These are phyloP conservation scores for Taphrina deformans DNA, from an alignment of 1,139 yeast species.

Conservation along the genomic window DNA sequence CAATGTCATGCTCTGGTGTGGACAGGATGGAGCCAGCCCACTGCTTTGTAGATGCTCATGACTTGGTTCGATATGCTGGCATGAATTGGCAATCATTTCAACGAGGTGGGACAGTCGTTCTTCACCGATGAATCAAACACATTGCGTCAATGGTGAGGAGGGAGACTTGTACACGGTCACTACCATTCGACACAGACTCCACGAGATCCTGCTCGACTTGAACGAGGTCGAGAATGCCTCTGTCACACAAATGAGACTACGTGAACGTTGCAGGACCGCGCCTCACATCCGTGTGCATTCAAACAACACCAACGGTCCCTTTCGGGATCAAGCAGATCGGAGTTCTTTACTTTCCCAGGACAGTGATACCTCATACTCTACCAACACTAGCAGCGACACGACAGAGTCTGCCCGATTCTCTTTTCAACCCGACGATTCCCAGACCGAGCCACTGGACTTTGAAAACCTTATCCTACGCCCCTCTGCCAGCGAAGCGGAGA, in stretches of 20 bases:
- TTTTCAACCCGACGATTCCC: background rate
- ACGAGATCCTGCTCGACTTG: background rate
- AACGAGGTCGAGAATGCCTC: background rate
- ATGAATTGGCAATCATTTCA: too few species aligned
- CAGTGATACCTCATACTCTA: background rate
- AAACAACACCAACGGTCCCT: background rate
- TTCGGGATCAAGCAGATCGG: background rate
- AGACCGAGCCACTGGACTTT: background rate
- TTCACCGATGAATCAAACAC: too few species aligned
- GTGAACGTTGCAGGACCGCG: background rate
- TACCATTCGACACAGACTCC: background rate
- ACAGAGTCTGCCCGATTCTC: background rate
- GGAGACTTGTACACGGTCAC: background rate
- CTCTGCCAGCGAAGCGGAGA: background rate
- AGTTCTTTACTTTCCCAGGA: background rate
- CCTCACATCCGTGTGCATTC: background rate
- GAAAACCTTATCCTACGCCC: background rate
- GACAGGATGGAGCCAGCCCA: background rate
- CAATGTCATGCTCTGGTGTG: background rate
- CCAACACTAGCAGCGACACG: conserved; percentile 1
- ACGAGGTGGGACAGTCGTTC: too few species aligned
- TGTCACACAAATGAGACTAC: background rate
- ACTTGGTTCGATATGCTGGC: too few species aligned
- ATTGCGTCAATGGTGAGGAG: too few species aligned
- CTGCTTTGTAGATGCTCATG: too few species aligned